Percentiles rank a stretch among this genome's conserved stretches.
Evolutionary conservation across 1,139 yeast species (phyloP).

Genomic region (Zhuliangozyma parablackwelliae): DNA sequence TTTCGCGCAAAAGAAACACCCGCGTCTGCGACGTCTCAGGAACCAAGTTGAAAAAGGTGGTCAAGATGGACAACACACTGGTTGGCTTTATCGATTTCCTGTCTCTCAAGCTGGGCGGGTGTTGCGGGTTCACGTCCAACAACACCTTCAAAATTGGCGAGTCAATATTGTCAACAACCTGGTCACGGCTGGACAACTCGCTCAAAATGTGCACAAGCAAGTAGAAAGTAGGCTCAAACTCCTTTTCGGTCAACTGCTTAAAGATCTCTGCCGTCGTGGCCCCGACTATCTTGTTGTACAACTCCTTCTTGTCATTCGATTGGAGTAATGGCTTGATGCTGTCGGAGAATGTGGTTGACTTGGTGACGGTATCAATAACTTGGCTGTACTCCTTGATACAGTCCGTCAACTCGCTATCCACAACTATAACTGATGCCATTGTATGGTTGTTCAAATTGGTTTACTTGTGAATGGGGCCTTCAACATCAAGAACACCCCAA

Average conservation of each 20-base stretch:
- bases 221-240: slow-evolving; percentile 44
- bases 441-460: too few species aligned
- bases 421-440: slow-evolving; percentile 46
- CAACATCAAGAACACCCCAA: too few species aligned
- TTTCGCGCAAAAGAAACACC: slow-evolving; percentile 27
- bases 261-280: slow-evolving; percentile 24
- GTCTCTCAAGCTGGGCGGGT: slow-evolving; percentile 43
- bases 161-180: slow-evolving; percentile 22
- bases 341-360: slow-evolving; percentile 24
- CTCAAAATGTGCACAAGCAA: slow-evolving; percentile 35
- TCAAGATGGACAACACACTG: slow-evolving; percentile 39
- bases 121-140: slow-evolving; percentile 30
- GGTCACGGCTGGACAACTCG: slow-evolving; percentile 23
- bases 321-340: slow-evolving; percentile 24
- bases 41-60: slow-evolving; percentile 42
- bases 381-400: slow-evolving; percentile 39
- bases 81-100: slow-evolving; percentile 43
- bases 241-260: slow-evolving; percentile 38
- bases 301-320: slow-evolving; percentile 24
- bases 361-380: slow-evolving; percentile 33
- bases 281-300: slow-evolving; percentile 24
- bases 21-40: slow-evolving; percentile 32
- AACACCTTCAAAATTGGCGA: slow-evolving; percentile 29
- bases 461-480: too few species aligned
- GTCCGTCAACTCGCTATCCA: slow-evolving; percentile 41